Percentiles rank a stretch among this genome's conserved stretches.
Evolutionary conservation across 257 asterid species (phyloP).

Genomic region (Penstemon barbatus): DNA sequence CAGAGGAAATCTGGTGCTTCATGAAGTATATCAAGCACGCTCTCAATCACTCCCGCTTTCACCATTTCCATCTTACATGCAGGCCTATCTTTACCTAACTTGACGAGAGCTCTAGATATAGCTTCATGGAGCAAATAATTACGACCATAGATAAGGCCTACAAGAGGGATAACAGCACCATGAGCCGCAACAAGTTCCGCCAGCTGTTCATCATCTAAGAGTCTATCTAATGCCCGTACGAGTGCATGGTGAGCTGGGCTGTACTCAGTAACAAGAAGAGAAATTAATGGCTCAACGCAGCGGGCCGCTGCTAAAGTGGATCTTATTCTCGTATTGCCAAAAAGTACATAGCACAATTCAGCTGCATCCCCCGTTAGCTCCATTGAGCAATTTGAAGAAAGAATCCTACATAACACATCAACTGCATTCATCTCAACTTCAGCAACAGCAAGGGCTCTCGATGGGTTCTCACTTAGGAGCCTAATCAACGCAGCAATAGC

Average conservation of each 20-base stretch:
- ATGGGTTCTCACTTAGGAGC: slow-evolving; percentile 85
- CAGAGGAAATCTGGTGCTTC: slow-evolving; percentile 95
- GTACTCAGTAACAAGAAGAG: slow-evolving; percentile 78
- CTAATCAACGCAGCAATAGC: slow-evolving; percentile 93
- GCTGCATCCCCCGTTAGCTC: slow-evolving; percentile 98
- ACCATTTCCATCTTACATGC: slow-evolving; percentile 97
- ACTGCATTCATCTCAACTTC: slow-evolving; percentile 97
- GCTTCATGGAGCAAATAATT: slow-evolving; percentile 85
- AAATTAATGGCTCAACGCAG: slow-evolving; percentile 92
- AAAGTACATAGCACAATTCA: slow-evolving; percentile 83
- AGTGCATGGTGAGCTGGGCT: slow-evolving; percentile 85
- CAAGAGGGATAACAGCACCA: slow-evolving; percentile 95
- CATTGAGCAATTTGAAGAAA: slow-evolving; percentile 80
- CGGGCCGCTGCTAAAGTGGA: slow-evolving; percentile 93
- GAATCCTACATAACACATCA: slow-evolving; percentile 85
- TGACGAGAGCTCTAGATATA: slow-evolving; percentile 89
- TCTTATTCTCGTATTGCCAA: slow-evolving; percentile 86
- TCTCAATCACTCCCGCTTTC: slow-evolving; percentile 85
- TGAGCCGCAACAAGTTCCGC: slow-evolving; percentile 97
- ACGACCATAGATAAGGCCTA: slow-evolving; percentile 79
- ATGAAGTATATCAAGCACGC: slow-evolving; percentile 77
- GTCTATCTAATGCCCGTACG: slow-evolving; percentile 87
- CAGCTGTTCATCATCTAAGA: slow-evolving; percentile 88
- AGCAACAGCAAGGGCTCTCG: slow-evolving; percentile 91
- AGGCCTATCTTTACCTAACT: slow-evolving; percentile 95